Base-by-base conservation (phyloP, 768 basidiomycete species). In the Cyclocybe aegerita region DNA sequence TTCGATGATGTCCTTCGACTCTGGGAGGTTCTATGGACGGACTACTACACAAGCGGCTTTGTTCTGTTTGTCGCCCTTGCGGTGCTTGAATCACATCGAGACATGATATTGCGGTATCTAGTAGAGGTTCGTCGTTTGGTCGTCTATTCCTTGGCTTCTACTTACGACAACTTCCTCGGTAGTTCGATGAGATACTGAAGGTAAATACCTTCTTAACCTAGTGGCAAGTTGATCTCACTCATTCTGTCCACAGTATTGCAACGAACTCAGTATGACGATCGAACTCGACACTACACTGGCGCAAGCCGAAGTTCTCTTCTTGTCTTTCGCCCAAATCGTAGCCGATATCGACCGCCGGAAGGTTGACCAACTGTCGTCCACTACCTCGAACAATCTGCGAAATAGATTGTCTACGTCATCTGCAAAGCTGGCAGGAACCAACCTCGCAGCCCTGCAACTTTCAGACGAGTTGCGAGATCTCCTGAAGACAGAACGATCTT, bases 261-360 rank as follows among this genome's bases (percentile, higher is more conserved):
- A 95, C 62, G 92, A 96, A 60, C 82, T 96, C 54, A 91, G 88
- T 69, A 93, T 93, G 87, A 92, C 93, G 45, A 96, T 99, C 58
- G 97, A 98, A 65, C 81, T 98, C n/a, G 89, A 97, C 65, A 84
- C 87, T 0, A 96, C 97, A 14, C 80, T 99, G 7, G 88, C 93
- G 0, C 97, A 98, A 70, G 97, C 96, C 8, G 97, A 99, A 69
- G 94, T 98, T 11, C 79, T 99, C 15, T 98, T 92, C 77, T 78
- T 96, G 2, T 93, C 93, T 1, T 98, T 97, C 72, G 75, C 85
- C 9, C 87, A 90, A 60, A 70, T 97, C 15, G 86, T 98, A 15
- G 88, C 88, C 8, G 93, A 96, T 65, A 83, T 96, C 59, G 93
- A 97, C 65, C 81, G 88, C 33, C 81, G 88, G 55, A 80, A 78